A percentile compares a stretch with the other conserved stretches of the same genome.
Conservation (phyloP, 768 basidiomycete genomes). For the Podaxis mareebaensis region DNA sequence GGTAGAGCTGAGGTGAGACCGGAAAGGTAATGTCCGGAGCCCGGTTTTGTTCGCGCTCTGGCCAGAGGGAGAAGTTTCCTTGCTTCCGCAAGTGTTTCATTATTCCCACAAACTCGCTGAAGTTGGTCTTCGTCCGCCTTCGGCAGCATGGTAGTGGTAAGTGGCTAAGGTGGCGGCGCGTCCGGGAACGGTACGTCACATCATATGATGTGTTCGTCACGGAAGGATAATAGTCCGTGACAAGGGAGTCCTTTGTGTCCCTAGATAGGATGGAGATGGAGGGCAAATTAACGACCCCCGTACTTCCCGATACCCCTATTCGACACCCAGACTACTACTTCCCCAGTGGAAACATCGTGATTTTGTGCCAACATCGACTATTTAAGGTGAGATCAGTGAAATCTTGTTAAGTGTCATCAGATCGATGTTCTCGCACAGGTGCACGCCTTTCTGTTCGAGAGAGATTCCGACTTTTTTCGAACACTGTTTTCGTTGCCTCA, state of each 20-base stretch:
- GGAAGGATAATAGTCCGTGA: too few species aligned
- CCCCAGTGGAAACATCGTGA: too few species aligned
- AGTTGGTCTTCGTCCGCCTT: constrained; percentile 14
- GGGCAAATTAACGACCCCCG: too few species aligned
- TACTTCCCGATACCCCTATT: too few species aligned
- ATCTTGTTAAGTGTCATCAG: too few species aligned
- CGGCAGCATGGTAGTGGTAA: neutral
- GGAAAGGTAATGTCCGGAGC: constrained; percentile 7
- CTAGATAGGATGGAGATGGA: neutral
- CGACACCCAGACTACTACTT: too few species aligned
- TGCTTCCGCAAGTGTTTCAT: constrained; percentile 6
- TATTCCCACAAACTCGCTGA: constrained; percentile 7
- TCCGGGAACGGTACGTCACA: neutral
- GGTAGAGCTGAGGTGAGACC: constrained; percentile 7
- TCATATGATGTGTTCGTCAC: neutral
- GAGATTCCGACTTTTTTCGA: neutral
- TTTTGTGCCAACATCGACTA: too few species aligned
- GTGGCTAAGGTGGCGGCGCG: neutral
- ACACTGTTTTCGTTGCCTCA: constrained; percentile 2
- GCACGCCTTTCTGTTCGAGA: neutral
- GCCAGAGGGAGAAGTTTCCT: constrained; percentile 10
- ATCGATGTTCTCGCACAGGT: neutral
- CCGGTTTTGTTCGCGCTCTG: constrained; percentile 5
- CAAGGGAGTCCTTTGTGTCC: neutral
- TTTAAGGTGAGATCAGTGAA: too few species aligned